Evolutionary conservation across 2,329 filamentous ascomycete genomes (phyloP).

Genomic region (Botryotinia globosa): DNA sequence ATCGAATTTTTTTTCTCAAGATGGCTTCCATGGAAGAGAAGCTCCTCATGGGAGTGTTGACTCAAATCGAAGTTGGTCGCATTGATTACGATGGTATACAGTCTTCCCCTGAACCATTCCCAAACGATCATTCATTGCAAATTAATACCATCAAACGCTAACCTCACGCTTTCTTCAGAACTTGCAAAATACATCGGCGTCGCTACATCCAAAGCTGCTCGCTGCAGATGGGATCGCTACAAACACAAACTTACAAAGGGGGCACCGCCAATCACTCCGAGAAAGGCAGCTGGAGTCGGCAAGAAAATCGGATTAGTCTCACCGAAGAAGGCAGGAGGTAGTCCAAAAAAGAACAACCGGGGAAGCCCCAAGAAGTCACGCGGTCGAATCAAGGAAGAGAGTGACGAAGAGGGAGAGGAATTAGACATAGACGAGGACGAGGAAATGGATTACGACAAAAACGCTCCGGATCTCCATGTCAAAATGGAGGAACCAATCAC

Average conservation of each 20-base stretch:
- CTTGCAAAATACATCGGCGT: neutral
- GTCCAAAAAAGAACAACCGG: neutral
- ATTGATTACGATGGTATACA: neutral
- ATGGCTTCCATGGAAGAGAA: neutral
- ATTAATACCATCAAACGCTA: neutral
- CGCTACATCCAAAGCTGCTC: neutral
- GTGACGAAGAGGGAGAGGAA: neutral
- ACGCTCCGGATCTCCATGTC: neutral
- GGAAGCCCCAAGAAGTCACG: neutral
- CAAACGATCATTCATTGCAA: neutral
- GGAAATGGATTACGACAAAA: neutral
- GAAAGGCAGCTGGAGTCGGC: neutral
- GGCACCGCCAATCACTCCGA: neutral
- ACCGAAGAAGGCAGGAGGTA: neutral
- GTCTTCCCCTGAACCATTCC: neutral
- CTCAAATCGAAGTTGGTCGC: neutral
- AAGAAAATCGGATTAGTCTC: neutral
- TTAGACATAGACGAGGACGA: neutral
- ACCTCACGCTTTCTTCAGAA: neutral
- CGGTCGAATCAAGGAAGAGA: neutral
- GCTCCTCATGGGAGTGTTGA: neutral
- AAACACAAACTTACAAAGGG: neutral
- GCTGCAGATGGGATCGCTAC: conserved; percentile 2
- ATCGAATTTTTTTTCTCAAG: neutral
- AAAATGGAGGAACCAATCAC: neutral